phyloP scores from a whole-genome alignment of 2,329 filamentous ascomycete genomes.

The Penicillium rolfsii region DNA sequence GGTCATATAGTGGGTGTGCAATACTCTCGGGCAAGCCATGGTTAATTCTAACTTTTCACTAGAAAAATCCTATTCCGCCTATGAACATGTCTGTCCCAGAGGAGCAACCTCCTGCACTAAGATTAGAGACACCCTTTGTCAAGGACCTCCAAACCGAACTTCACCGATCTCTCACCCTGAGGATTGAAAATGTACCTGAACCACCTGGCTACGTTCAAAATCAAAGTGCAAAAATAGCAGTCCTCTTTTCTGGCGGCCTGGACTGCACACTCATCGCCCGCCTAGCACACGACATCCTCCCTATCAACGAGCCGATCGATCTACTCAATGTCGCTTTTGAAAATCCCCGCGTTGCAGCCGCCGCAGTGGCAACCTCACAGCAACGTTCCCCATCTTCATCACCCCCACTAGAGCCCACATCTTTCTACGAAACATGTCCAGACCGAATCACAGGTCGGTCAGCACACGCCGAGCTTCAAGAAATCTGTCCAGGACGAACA shows the following conservation, averaged over 20 bases:
- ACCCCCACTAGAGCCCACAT: conserved; percentile 17
- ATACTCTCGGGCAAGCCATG: background rate
- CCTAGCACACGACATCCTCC: conserved; percentile 75
- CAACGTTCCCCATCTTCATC: conserved; percentile 23
- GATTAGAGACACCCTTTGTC: conserved; percentile 56
- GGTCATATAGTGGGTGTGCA: conserved; percentile 31
- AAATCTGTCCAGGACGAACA: conserved; percentile 67
- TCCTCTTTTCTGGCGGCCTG: conserved; percentile 91
- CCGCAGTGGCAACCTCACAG: conserved; percentile 49
- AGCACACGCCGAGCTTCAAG: conserved; percentile 74
- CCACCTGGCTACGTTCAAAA: conserved; percentile 49
- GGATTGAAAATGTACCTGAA: conserved; percentile 67
- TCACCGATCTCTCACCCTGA: conserved; percentile 63
- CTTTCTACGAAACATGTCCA: conserved; percentile 77
- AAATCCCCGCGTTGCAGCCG: conserved; percentile 74
- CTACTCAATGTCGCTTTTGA: conserved; percentile 96
- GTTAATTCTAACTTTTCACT: background rate
- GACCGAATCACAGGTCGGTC: conserved; percentile 85
- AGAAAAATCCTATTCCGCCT: conserved; percentile 49
- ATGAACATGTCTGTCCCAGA: conserved; percentile 48
- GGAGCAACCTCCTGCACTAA: conserved; percentile 34
- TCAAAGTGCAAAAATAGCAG: conserved; percentile 59
- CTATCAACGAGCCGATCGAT: conserved; percentile 71
- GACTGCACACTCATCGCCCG: conserved; percentile 90
- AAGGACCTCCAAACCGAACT: conserved; percentile 59